Evolutionary conservation across 768 basidiomycete species (phyloP).

Genomic region (Inosperma sp.): DNA sequence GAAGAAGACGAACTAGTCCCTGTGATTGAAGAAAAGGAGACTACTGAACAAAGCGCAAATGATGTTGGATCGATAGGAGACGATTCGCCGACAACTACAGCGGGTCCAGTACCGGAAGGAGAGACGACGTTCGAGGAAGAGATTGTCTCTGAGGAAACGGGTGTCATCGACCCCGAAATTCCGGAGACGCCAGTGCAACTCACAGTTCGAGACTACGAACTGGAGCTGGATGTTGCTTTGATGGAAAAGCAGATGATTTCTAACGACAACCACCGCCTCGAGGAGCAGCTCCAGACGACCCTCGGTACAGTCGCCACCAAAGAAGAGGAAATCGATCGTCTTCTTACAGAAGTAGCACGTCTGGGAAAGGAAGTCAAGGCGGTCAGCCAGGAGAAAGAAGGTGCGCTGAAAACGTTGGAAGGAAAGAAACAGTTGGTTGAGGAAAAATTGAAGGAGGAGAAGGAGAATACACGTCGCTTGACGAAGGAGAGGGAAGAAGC

Average conservation of each 20-base stretch:
- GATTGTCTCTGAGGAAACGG: too few species aligned
- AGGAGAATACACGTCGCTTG: conserved; percentile 1
- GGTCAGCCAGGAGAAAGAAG: conserved; percentile 4
- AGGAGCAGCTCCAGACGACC: conserved; percentile 6
- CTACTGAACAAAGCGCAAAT: too few species aligned
- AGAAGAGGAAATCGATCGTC: neutral
- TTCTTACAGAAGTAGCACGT: neutral
- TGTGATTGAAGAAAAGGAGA: neutral
- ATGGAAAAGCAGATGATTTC: conserved; percentile 5
- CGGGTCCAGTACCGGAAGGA: too few species aligned
- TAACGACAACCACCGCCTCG: conserved; percentile 1
- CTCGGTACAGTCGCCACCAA: conserved; percentile 1
- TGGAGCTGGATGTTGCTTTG: conserved; percentile 7
- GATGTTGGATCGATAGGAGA: too few species aligned
- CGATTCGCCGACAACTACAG: too few species aligned
- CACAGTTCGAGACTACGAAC: conserved; percentile 1
- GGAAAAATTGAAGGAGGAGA: conserved; percentile 13
- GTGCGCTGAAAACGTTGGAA: neutral
- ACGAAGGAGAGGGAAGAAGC: conserved; percentile 11
- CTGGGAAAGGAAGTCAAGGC: neutral
- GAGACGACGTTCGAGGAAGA: too few species aligned
- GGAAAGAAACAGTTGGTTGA: conserved; percentile 8
- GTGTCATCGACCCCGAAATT: too few species aligned
- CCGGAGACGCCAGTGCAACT: too few species aligned
- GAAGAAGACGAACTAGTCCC: neutral